phyloP scores from a whole-genome alignment of 306 rosid species.

The Prunus kanzakura region DNA sequence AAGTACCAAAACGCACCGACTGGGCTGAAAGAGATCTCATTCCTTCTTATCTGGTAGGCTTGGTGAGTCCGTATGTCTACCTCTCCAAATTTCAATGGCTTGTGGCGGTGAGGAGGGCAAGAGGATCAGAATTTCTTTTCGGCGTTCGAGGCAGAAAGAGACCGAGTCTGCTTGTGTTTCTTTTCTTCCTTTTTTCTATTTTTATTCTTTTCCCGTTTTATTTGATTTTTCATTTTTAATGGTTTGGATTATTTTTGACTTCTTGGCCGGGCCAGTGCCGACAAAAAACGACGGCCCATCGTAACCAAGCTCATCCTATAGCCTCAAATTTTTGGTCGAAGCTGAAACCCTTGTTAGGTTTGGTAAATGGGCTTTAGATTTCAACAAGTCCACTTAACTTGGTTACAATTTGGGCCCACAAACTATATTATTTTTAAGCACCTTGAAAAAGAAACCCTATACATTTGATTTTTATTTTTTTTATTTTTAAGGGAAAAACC shows the following conservation, averaged over 20 bases:
- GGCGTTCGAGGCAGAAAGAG: constrained; percentile 14
- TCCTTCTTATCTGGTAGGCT: not conserved
- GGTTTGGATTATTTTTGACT: not conserved
- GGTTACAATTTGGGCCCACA: not conserved
- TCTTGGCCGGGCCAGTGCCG: constrained; percentile 7
- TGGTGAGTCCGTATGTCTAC: not conserved
- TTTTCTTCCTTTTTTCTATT: not conserved
- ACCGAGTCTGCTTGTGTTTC: not conserved
- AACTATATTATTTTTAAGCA: not conserved
- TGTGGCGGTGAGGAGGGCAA: constrained; percentile 1
- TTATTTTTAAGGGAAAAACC: too few relatives aligned
- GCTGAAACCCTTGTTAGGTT: too few relatives aligned
- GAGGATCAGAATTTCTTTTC: constrained; percentile 25
- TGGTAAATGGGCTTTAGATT: not conserved
- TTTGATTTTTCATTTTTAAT: not conserved
- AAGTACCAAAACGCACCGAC: constrained; percentile 11
- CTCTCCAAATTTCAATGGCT: not conserved
- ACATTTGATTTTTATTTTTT: too few relatives aligned
- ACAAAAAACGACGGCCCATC: not conserved
- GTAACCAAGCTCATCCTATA: not conserved
- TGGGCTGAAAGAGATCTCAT: constrained; percentile 39
- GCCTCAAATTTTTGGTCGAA: not conserved
- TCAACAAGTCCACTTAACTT: not conserved
- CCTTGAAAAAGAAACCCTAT: not conserved
- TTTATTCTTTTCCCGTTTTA: not conserved